Conservation (phyloP, 768 basidiomycete genomes). For the Neoboletus magnificus region DNA sequence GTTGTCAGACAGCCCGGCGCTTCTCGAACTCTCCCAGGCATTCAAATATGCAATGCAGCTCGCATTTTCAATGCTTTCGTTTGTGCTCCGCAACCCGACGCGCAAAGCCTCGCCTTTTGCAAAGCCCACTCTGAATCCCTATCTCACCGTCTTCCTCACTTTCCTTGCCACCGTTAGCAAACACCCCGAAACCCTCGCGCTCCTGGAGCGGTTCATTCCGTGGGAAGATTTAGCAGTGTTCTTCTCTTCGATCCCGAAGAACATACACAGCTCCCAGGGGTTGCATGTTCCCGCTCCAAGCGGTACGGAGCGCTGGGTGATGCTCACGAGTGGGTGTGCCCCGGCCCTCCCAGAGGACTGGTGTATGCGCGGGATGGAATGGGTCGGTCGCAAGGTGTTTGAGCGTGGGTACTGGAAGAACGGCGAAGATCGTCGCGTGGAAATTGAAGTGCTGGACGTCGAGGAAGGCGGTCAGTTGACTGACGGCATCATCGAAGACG, state of each 20-base stretch:
- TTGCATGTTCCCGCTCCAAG: slow-evolving; percentile 30
- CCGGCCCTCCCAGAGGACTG: slow-evolving; percentile 90
- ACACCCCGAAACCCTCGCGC: slow-evolving; percentile 53
- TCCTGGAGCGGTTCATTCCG: slow-evolving; percentile 77
- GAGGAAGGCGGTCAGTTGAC: slow-evolving; percentile 53
- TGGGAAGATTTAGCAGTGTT: slow-evolving; percentile 75
- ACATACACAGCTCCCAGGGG: slow-evolving; percentile 47
- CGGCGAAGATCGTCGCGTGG: slow-evolving; percentile 60
- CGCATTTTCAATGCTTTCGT: slow-evolving; percentile 71
- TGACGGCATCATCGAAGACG: slow-evolving; percentile 84
- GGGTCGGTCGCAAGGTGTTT: slow-evolving; percentile 87
- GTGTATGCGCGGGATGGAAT: slow-evolving; percentile 94
- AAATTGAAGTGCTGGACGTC: slow-evolving; percentile 76
- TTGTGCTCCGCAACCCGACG: slow-evolving; percentile 61
- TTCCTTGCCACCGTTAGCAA: slow-evolving; percentile 80
- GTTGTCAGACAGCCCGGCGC: slow-evolving; percentile 33
- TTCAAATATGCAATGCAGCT: slow-evolving; percentile 78
- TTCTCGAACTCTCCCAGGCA: slow-evolving; percentile 52
- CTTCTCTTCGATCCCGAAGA: slow-evolving; percentile 57
- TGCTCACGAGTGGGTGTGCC: slow-evolving; percentile 66
- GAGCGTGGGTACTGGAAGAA: slow-evolving; percentile 93
- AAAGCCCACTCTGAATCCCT: slow-evolving; percentile 69
- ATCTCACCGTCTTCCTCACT: slow-evolving; percentile 81
- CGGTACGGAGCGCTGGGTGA: slow-evolving; percentile 52
- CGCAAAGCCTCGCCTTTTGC: slow-evolving; percentile 59